Base-by-base conservation (phyloP, 2,329 filamentous ascomycete species). In the Penicillium rolfsii region DNA sequence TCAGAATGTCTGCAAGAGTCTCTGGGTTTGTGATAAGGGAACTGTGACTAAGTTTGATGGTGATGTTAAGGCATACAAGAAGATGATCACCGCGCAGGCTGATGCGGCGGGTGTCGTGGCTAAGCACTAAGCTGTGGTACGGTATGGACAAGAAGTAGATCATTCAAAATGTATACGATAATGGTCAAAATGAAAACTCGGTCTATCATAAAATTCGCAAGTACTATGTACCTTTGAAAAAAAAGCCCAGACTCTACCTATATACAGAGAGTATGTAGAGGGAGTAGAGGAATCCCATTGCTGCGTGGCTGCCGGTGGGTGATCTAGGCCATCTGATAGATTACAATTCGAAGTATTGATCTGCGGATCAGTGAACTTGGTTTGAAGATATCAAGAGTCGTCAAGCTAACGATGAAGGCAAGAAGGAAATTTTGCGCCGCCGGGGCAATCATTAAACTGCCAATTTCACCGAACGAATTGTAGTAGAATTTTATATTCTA, bases 11-110 rank as follows among this genome's bases (percentile, higher is more conserved):
- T 99, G 95, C 79, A 95, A 84, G 54, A 95, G 89, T 74, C 80
- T 99, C 73, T 99, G 95, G 95, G 94, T 99, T 64, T 99, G 95
- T 74, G 95, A 99, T 76, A 84, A 89, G 61, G 95, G 95, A 9
- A 95, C 89, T 1, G 93, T 99, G 22, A 92, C 96, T 85, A 93
- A 97, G 81, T 99, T 99, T 80, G 88, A 90, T 63, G 95, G 95
- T 36, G 93, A 96, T 70, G 93, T 99, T 55, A 91, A 97, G 79
- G 89, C 91, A 64, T 99, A 99, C 83, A 99, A 99, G 89, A 97
- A 93, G 87, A 89, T 91, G 78, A 97, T 99, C 72, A 87, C 87
- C 19, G 89, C 91, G 14, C 93, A 97, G 80, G 94, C 94, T 24
- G 89, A 96, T 76, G 89, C 89, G 57, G 88, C 90, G 50, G 95